Base-by-base conservation (phyloP, 1,139 yeast genomes). In the Ogataea hybrid region DNA sequence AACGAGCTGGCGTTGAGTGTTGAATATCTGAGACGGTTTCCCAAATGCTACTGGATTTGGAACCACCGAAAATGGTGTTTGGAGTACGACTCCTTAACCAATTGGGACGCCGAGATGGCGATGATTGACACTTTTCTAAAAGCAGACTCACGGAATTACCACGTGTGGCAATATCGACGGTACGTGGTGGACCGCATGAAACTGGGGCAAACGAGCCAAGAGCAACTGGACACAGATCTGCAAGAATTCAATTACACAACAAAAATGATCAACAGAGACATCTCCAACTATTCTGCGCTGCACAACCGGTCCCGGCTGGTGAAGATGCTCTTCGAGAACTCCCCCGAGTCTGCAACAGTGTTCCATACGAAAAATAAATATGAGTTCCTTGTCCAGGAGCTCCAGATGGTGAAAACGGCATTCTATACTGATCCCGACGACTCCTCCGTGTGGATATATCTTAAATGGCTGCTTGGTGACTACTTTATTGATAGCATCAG, bases 21-120 rank as follows among this genome's bases (percentile, higher is more conserved):
- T 68, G 63, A 64, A 1, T 74, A 80, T 51, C 66, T 92, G 54
- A 77, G 76, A 45, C 64, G 72, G 44, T 82, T 66, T 51, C 98
- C 99, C 2, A 92, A 92, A 61, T 86, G 90, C 28, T 92, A 92
- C 61, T 90, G 97, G 96, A 82, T 92, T 15, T 92, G 97, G 97
- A 85, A 84, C 56, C 97, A 92, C 61, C 72, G 99, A 25, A 67
- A 77, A 16, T 92, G 98, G 98, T 76, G 87, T 39, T 65, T 92
- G 31, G 70, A 74, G 41, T 68, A 79, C 37, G 79, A 83, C 5
- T 56, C 59, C 1, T 46, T 59, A 5, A 73, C 77, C 4, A 68
- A 83, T 43, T 89, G 95, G 95, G 60, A 69, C 11, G 64, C 62
- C 36, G 98, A 92, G 58, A 65, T 92, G 52, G 71, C 63, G 1